A percentile compares a stretch with the other conserved stretches of the same genome.
Conservation (phyloP, 1,139 yeast genomes). For the Wickerhamomyces sp. region DNA sequence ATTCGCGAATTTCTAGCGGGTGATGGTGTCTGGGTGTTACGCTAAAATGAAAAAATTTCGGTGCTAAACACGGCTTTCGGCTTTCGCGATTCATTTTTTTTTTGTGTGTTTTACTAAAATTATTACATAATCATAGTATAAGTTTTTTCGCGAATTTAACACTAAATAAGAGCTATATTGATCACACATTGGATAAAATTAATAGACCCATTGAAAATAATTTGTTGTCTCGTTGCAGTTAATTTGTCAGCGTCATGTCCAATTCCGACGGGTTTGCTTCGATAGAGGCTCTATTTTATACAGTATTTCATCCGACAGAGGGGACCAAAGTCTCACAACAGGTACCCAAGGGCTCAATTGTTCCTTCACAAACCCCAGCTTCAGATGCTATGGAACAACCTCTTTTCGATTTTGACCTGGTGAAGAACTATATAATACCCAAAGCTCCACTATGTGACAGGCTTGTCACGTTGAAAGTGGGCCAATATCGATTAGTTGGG, state of each 20-base stretch:
- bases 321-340: slow-evolving; percentile 94
- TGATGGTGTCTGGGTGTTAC: slow-evolving; percentile 3
- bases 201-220: background rate
- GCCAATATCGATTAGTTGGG: slow-evolving; percentile 73
- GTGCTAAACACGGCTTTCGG: no score
- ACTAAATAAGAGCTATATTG: no score
- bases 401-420: slow-evolving; percentile 75
- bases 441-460: slow-evolving; percentile 87
- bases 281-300: slow-evolving; percentile 80
- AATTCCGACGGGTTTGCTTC: slow-evolving; percentile 61
- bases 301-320: slow-evolving; percentile 91
- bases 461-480: slow-evolving; percentile 68
- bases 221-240: no score
- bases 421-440: slow-evolving; percentile 89
- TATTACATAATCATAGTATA: no score
- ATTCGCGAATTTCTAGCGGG: no score
- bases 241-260: no score
- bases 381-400: slow-evolving; percentile 35
- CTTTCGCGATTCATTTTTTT: background rate
- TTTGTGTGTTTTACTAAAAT: no score
- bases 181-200: no score
- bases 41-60: no score
- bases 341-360: slow-evolving; percentile 68
- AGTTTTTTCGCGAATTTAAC: no score
- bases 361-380: slow-evolving; percentile 31